phyloP scores from a whole-genome alignment of 306 rosid genomes.

The Begonia peltatifolia region DNA sequence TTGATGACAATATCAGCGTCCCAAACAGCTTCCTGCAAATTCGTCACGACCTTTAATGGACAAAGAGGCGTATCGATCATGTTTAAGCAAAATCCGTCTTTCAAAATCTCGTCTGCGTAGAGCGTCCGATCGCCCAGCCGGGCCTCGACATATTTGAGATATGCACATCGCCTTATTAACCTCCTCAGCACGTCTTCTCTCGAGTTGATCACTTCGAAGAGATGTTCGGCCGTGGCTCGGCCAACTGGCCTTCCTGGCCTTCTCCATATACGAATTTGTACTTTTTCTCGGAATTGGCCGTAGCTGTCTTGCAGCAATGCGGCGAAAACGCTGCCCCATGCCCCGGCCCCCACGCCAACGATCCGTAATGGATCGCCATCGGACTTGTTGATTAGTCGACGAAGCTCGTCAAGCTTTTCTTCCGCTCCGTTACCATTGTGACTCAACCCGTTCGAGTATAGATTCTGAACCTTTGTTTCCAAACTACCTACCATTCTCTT shows the following conservation, averaged over 20 bases:
- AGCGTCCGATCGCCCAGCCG: conserved; percentile 83
- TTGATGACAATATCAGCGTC: conserved; percentile 95
- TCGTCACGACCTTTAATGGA: conserved; percentile 82
- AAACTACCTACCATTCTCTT: conserved; percentile 7
- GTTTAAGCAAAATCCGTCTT: conserved; percentile 86
- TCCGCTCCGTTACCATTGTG: conserved; percentile 46
- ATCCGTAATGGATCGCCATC: conserved; percentile 66
- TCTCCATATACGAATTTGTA: conserved; percentile 80
- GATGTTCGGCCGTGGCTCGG: conserved; percentile 64
- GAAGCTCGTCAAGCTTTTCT: conserved; percentile 59
- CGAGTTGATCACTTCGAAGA: conserved; percentile 75
- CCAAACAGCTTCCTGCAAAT: conserved; percentile 97
- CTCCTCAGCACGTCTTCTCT: conserved; percentile 83
- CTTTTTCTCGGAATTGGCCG: conserved; percentile 69
- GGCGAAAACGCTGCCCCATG: conserved; percentile 93
- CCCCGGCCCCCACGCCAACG: conserved; percentile 89
- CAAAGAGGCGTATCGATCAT: conserved; percentile 90
- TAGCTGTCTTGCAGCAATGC: conserved; percentile 67
- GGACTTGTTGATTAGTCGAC: conserved; percentile 30
- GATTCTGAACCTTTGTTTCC: conserved; percentile 37
- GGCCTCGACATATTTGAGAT: conserved; percentile 82
- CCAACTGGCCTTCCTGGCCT: conserved; percentile 60
- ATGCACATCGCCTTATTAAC: conserved; percentile 75
- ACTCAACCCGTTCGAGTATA: conserved; percentile 44
- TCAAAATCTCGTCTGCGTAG: conserved; percentile 76